Base-by-base conservation (phyloP, 768 basidiomycete species). In the Podaxis pistillaris region DNA sequence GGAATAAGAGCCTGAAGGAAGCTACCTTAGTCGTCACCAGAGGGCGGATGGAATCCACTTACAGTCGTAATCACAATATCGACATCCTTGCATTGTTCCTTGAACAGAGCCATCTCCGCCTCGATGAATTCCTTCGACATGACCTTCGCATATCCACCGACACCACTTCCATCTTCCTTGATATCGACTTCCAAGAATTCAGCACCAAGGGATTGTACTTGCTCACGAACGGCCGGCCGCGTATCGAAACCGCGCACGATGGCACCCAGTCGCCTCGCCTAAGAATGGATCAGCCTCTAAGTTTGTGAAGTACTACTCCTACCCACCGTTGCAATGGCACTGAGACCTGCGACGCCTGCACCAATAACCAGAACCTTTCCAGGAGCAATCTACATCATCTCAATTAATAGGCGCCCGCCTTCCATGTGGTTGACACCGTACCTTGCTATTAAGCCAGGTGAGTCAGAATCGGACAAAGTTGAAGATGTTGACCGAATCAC, bases 91-190 rank as follows among this genome's bases (percentile, higher is more conserved):
- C 87, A 89, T 72, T 95, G 93, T 71, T 90, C 86, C 83, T 90
- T 81, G 76, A 95, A 94, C 49, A 95, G 80, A 0, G 87, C 86
- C 92, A 94, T 92, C 71, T 94, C 93, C 11, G 91, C 92, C 53
- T 86, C 90, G 62, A 93, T 86, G 71, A 93, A 94, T 72, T 91
- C 91, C 76, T 92, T 91, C 30, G 90, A 91, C 92, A 94, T 94
- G 65, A 87, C 85, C 74, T 94, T 94, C 24, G 92, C 93, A 69
- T 95, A 95, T 30, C 93, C 93, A 26, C 93, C 93, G 15, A 79
- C 84, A 4, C 88, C 93, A 30, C 87, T 85, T 15, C 93, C 93
- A 66, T 93, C 91, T 75, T 95, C 93, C 71, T 91, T 69, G 58
- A 94, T 73, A 28, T 80, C 70, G 12, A 95, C 91, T 72, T 94